These are phyloP conservation scores for Quercus ilex DNA, from an alignment of 306 rosid genomes.

Conservation along the genomic window DNA sequence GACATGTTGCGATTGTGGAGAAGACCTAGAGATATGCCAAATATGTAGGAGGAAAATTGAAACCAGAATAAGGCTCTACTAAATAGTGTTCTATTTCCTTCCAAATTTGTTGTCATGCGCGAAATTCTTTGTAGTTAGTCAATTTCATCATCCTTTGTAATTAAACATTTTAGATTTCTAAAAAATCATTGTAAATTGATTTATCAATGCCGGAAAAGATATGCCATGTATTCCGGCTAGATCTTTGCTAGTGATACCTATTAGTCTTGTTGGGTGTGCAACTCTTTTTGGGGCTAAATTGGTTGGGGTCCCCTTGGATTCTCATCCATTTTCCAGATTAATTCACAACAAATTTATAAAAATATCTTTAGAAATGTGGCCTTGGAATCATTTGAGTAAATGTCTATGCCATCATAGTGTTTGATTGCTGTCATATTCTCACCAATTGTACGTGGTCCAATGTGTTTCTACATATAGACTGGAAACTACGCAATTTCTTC, in stretches of 20 bases:
- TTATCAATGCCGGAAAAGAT: neutral
- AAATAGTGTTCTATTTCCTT: neutral
- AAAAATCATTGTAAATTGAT: neutral
- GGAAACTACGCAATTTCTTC: too few relatives aligned
- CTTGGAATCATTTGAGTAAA: too few relatives aligned
- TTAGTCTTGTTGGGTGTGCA: neutral
- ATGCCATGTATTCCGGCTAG: neutral
- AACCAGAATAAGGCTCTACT: conserved; percentile 80
- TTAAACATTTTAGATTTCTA: neutral
- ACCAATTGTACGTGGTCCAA: too few relatives aligned
- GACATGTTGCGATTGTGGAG: conserved; percentile 89
- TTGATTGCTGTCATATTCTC: too few relatives aligned
- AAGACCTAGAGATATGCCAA: conserved; percentile 68
- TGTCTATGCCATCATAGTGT: too few relatives aligned
- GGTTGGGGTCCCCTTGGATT: too few relatives aligned
- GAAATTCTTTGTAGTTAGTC: conserved; percentile 36
- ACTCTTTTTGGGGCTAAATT: too few relatives aligned
- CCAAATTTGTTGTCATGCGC: neutral
- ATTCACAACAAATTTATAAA: too few relatives aligned
- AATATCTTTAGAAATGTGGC: too few relatives aligned
- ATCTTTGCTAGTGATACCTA: neutral
- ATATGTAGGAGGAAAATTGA: conserved; percentile 66
- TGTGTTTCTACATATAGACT: too few relatives aligned
- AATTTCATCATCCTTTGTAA: neutral
- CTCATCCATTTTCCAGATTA: too few relatives aligned